phyloP scores from a whole-genome alignment of 2,329 filamentous ascomycete genomes.

The Aspergillus intermedius region DNA sequence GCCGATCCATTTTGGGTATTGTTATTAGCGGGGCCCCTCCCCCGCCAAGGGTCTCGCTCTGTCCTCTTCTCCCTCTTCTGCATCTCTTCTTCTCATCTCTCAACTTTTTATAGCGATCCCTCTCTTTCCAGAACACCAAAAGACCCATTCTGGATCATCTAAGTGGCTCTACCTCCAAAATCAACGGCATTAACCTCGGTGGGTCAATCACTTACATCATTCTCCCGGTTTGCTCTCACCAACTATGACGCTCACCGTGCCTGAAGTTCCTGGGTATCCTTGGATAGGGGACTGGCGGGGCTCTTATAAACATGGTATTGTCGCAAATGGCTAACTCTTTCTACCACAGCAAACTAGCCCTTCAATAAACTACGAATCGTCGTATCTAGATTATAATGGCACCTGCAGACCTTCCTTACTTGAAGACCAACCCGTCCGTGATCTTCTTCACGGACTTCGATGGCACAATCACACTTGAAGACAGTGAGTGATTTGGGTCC shows the following conservation, averaged over 20 bases:
- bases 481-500: constrained; percentile 45
- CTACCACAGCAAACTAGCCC: too few species aligned
- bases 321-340: too few species aligned
- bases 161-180: constrained; percentile 2
- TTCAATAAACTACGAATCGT: too few species aligned
- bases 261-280: background rate
- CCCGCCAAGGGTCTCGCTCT: too few species aligned
- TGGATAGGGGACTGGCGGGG: background rate
- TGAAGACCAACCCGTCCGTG: constrained; percentile 64
- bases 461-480: constrained; percentile 78
- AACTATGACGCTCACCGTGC: constrained; percentile 1
- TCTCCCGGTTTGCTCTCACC: background rate
- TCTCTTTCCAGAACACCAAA: background rate
- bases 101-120: background rate
- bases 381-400: constrained; percentile 19
- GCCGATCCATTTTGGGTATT: too few species aligned
- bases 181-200: background rate
- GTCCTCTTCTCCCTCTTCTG: background rate
- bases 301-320: background rate
- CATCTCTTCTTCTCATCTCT: background rate
- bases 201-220: background rate
- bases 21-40: too few species aligned
- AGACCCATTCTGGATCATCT: background rate
- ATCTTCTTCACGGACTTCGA: constrained; percentile 99
- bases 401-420: constrained; percentile 30